Evolutionary conservation across 169 alveolate species (phyloP).

Genomic region (Eimeria falciformis): DNA sequence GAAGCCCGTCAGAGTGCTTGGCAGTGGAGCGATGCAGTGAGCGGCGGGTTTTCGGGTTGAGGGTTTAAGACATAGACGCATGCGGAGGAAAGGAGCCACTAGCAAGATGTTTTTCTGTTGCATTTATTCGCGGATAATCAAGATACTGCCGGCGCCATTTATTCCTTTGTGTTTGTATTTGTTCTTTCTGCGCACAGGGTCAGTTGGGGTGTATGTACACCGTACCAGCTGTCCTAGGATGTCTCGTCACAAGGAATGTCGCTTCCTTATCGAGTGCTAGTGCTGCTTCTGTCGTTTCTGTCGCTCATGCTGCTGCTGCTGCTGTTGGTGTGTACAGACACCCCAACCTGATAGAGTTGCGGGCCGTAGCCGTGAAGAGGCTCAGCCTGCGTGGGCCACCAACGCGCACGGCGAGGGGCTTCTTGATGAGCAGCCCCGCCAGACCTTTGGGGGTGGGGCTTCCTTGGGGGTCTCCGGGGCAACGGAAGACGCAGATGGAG

Average conservation of each 20-base stretch:
- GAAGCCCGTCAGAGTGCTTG: neutral
- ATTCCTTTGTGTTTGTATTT: neutral
- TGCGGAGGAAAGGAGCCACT: too few relatives aligned
- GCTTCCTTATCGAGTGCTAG: neutral
- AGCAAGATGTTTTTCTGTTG: neutral
- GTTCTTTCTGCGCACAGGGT: too few relatives aligned
- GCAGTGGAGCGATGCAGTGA: neutral
- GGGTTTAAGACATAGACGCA: too few relatives aligned
- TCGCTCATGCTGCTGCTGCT: neutral
- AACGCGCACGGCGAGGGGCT: neutral
- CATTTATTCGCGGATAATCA: neutral
- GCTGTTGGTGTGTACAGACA: neutral
- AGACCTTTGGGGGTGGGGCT: neutral
- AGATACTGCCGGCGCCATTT: neutral
- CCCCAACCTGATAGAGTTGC: neutral
- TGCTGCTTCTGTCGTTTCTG: neutral
- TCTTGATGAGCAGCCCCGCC: neutral
- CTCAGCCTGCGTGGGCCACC: conserved; percentile 9
- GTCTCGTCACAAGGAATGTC: neutral
- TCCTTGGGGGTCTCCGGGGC: neutral
- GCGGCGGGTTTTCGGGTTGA: too few relatives aligned
- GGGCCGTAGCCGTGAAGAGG: conserved; percentile 11
- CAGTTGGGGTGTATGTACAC: too few relatives aligned
- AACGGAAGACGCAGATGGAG: neutral
- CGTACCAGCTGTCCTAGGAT: too few relatives aligned